These are phyloP conservation scores for Neofusicoccum laricinum DNA, from an alignment of 2,329 filamentous ascomycete genomes.

Conservation along the genomic window DNA sequence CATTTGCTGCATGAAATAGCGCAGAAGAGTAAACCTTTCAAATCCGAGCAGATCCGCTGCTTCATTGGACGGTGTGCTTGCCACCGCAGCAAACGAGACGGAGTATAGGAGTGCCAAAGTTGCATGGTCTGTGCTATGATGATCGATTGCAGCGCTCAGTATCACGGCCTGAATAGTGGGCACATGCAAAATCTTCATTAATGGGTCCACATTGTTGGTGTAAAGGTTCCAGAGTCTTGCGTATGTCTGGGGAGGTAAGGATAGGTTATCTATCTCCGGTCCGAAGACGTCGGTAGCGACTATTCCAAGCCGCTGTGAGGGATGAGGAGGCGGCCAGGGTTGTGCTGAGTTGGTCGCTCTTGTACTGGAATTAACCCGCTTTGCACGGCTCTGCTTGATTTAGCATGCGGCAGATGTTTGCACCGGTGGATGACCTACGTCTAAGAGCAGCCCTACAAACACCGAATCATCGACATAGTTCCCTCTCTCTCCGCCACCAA, in stretches of 20 bases:
- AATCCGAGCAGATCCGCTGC: neutral
- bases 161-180: neutral
- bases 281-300: neutral
- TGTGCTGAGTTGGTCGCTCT: neutral
- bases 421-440: neutral
- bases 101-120: neutral
- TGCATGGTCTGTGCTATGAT: neutral
- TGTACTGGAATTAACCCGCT: neutral
- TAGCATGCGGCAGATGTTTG: neutral
- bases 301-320: neutral
- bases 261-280: neutral
- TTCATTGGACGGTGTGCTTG: neutral
- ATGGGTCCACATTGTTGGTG: neutral
- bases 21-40: neutral
- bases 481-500: neutral
- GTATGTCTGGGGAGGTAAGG: neutral
- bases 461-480: constrained; percentile 1
- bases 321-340: neutral
- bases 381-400: neutral
- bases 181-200: neutral
- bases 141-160: neutral
- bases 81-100: neutral
- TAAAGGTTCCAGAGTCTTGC: neutral
- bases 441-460: neutral
- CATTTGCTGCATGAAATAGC: constrained; percentile 1